Base-by-base conservation (phyloP, 2,329 filamentous ascomycete species). In the Ophiognomonia clavigignenti-juglandacearum region DNA sequence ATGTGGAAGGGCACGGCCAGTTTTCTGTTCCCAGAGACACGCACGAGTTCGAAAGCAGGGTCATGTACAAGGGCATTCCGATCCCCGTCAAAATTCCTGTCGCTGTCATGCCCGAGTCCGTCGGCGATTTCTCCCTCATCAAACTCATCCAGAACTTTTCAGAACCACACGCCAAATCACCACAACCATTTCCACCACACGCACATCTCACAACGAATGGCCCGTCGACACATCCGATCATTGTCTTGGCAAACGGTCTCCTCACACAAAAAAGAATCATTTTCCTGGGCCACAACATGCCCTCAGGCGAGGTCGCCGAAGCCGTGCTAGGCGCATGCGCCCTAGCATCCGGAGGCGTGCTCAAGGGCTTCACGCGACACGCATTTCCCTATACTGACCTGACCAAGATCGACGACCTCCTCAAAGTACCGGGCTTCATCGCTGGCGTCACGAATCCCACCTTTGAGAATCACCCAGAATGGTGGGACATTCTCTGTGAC, bases 361-460 rank as follows among this genome's bases (percentile, higher is more conserved):
- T 98, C 29, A 80, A 91, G 48, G 93, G 93, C 23, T 98, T 98
- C 66, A 96, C 92, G 8, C 81, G 93, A 16, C 89, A 97, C 67
- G 93, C 93, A 1, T 98, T 98, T 62, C 93, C 93, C 2, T 98
- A 98, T 62, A 98, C 93, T 1, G 93, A 98, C 69, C 75, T 98
- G 36, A 96, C 90, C 54, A 98, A 98, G 68, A 91, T 98, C 50
- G 93, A 98, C 56, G 93, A 97, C 62, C 77, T 98, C 10, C 77
- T 98, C 39, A 92, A 95, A 59, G 93, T 98, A 0, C 92, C 93
- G 6, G 93, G 93, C 2, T 98, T 98, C 66, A 96, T 98, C 58
- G 93, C 93, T 3, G 93, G 93, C 48, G 93, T 98, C 34, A 98
- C 92, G 1, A 98, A 98, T 61, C 93, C 93, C 6, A 92, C 90